Percentiles rank a stretch among this genome's conserved stretches.
Evolutionary conservation across 495 filamentous ascomycete genomes (phyloP).

Genomic region (Hypoxylon rickii): DNA sequence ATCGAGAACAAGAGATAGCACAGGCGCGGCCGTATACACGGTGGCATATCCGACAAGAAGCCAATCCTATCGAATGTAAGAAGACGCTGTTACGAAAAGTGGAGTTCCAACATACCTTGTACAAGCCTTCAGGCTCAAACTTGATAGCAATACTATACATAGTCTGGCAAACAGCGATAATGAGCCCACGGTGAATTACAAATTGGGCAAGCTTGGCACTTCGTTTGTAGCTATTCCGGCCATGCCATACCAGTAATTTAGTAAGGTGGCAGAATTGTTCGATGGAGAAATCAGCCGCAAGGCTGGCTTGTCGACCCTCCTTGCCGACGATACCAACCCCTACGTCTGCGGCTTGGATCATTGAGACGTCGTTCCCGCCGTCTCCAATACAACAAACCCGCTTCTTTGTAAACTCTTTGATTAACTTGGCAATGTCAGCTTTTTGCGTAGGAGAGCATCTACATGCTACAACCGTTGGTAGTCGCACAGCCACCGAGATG

Average conservation of each 20-base stretch:
- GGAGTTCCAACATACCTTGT: conserved; percentile 60
- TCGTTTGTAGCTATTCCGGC: conserved; percentile 94
- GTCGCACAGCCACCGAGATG: conserved; percentile 81
- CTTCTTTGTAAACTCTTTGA: conserved; percentile 89
- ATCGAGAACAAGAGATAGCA: conserved; percentile 95
- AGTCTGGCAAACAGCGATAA: conserved; percentile 93
- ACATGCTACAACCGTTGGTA: conserved; percentile 94
- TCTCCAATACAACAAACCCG: conserved; percentile 96
- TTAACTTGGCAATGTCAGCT: conserved; percentile 87
- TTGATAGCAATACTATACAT: conserved; percentile 92
- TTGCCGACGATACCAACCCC: conserved; percentile 98
- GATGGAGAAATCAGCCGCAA: conserved; percentile 96
- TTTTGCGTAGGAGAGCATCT: conserved; percentile 98
- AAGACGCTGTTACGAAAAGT: neutral
- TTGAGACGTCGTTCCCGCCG: conserved; percentile 96
- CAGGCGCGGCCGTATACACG: conserved; percentile 91
- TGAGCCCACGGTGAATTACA: conserved; percentile 95
- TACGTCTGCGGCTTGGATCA: conserved; percentile 98
- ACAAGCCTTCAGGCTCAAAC: conserved; percentile 92
- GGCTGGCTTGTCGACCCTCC: conserved; percentile 90
- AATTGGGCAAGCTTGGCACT: conserved; percentile 96
- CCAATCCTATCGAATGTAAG: conserved; percentile 69
- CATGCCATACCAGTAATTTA: conserved; percentile 97
- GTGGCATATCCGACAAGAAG: conserved; percentile 96
- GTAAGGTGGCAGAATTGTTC: conserved; percentile 95